A percentile compares a stretch with the other conserved stretches of the same genome.
phyloP scores from a whole-genome alignment of 768 basidiomycete genomes.

The Phanerochaete sordida region DNA sequence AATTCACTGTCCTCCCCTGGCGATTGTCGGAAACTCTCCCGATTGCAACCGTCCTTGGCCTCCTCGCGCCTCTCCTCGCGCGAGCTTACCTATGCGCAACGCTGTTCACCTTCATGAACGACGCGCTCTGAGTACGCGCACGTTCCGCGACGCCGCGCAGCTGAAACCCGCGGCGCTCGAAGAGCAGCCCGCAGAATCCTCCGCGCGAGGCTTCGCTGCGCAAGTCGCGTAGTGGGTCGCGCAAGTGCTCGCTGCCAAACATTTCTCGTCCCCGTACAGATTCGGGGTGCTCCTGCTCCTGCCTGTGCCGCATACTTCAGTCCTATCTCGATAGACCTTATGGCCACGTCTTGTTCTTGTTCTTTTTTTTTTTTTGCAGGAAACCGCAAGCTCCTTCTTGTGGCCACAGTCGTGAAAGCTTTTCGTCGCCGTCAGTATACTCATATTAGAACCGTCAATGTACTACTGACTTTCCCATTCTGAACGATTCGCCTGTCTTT shows the following conservation, averaged over 20 bases:
- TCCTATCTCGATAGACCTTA: conserved; percentile 55
- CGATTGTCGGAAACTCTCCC: conserved; percentile 40
- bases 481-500: conserved; percentile 12
- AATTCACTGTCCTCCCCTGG: conserved; percentile 51
- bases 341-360: conserved; percentile 54
- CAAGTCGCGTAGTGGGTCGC: conserved; percentile 28
- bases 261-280: conserved; percentile 48
- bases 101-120: conserved; percentile 50
- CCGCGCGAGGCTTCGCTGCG: conserved; percentile 33
- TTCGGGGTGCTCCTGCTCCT: conserved; percentile 60
- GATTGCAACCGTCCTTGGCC: conserved; percentile 46
- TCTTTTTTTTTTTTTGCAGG: too few relatives aligned
- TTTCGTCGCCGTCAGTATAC: conserved; percentile 12
- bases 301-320: conserved; percentile 31
- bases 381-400: conserved; percentile 19
- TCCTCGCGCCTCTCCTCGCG: conserved; percentile 58
- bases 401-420: background rate
- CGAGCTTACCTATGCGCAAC: conserved; percentile 48
- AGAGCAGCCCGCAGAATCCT: conserved; percentile 28
- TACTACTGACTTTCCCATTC: background rate
- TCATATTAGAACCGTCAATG: background rate
- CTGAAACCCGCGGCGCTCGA: conserved; percentile 42
- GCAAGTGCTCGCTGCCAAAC: conserved; percentile 49
- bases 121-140: conserved; percentile 50
- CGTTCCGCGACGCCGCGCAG: conserved; percentile 60